Base-by-base conservation (phyloP, 768 basidiomycete species). In the Hemileccinum rubropunctum region DNA sequence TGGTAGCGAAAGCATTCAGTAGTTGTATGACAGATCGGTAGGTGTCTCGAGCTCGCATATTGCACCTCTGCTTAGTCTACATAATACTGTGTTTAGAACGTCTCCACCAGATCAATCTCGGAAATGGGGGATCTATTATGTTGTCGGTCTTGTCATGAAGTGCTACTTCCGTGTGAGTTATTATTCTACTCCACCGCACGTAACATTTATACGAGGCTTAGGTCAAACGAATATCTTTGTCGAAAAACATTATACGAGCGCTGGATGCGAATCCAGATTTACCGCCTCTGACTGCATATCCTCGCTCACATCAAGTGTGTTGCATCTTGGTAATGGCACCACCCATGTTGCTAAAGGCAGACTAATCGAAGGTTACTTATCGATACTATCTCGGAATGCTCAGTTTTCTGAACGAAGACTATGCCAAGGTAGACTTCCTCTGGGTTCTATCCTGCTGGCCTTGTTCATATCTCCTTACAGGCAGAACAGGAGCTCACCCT, bases 301-400 rank as follows among this genome's bases (percentile, higher is more conserved):
- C 94, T 17, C 79, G 85, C 21, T 82, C 89, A 15, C 93, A 95
- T 69, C 92, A 94, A 72, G 90, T 91, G 64, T 52, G 69, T 55
- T 35, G 38, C 50, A 48, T 52, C 45, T 57, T 48, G 50, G 43
- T 51, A 54, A 52, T 17, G 11, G 15, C 39, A 27, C 33, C 11
- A 13, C 26, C 30, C 40, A 23, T 46, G 23, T 54, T 49, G 37
- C 52, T 50, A 47, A 47, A 57, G 37, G 28, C 42, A 33, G 20
- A 62, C 37, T 42, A 50, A 51, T 56, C 52, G 52, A 72, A 93
- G 88, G 92, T 97, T 44, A 95, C 95, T 20, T 97, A 89, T 71
- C 78, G 84, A 53, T 99, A 95, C 74, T 98, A 98, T 64, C 71
- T 97, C 42, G 97, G 95, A 54, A 91, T 98, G 84, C 76, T 98